phyloP scores from a whole-genome alignment of 768 basidiomycete species.

The Tephrocybe sp. region DNA sequence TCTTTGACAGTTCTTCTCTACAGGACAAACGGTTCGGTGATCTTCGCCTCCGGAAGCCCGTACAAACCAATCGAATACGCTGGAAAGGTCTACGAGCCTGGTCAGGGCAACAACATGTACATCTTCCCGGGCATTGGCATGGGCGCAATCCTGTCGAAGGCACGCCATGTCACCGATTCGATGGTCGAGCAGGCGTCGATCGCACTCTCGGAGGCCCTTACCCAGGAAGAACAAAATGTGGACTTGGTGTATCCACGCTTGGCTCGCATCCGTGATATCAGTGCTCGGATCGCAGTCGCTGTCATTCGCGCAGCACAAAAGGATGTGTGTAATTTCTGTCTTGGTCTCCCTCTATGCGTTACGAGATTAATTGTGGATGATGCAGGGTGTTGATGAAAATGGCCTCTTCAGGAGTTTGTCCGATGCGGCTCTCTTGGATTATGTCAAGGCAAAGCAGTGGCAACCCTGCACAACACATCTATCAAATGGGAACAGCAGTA shows the following conservation, averaged over 20 bases:
- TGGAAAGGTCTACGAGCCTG: slow-evolving; percentile 55
- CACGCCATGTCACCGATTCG: slow-evolving; percentile 58
- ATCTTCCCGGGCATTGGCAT: slow-evolving; percentile 65
- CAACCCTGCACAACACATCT: slow-evolving; percentile 33
- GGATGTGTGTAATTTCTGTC: slow-evolving; percentile 41
- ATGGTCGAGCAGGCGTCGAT: slow-evolving; percentile 72
- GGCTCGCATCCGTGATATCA: slow-evolving; percentile 64
- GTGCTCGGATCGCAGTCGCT: slow-evolving; percentile 57
- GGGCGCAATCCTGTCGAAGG: slow-evolving; percentile 58
- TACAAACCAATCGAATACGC: slow-evolving; percentile 54
- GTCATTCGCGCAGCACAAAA: slow-evolving; percentile 66
- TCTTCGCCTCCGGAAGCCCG: slow-evolving; percentile 76
- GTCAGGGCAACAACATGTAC: slow-evolving; percentile 84
- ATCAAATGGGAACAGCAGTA: background rate
- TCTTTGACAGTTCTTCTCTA: background rate
- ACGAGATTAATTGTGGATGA: background rate
- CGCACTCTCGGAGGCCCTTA: slow-evolving; percentile 58
- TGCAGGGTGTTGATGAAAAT: slow-evolving; percentile 47
- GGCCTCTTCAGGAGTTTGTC: slow-evolving; percentile 44
- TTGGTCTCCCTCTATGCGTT: background rate
- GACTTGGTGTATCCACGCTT: slow-evolving; percentile 72
- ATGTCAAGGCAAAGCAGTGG: slow-evolving; percentile 61
- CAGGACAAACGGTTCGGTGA: slow-evolving; percentile 64
- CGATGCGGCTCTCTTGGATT: slow-evolving; percentile 46
- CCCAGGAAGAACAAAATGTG: slow-evolving; percentile 49